Evolutionary conservation across 208 protist genomes (phyloP), one percentile per base, ranked within the genome.

Genomic region (Trypanosoma scelopori): DNA sequence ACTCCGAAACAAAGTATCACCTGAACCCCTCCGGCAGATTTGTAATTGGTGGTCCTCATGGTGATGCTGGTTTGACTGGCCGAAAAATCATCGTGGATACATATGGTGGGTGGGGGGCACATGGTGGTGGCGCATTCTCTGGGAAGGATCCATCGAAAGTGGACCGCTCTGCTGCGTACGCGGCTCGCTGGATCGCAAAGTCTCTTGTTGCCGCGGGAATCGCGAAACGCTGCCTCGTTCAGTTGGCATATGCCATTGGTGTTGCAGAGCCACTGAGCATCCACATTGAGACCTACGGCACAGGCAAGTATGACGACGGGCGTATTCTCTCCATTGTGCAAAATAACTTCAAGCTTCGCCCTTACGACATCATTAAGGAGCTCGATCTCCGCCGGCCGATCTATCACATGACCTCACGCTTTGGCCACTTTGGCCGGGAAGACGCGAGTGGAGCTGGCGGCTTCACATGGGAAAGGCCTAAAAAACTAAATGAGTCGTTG

Each of bases 11-110:
- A 67, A 98, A 98, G 51, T 98, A 97, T 79, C 97, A 99, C 84
- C 74, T 99, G 48, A 99, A 99, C 83, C 99, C 98, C n/a, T 99
- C 97, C 59, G 98, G 98, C 60, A 65, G 96, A 22, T 99, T 99
- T 79, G 93, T 99, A 58, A 99, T 99, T 83, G 99, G 99, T 69
- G 99, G 99, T 41, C 99, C 99, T 62, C 89, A 98, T 68, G 98
- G 97, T 76, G 99, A 99, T 73, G 98, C 98, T 67, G 99, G 99
- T 74, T 77, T 99, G 7, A 99, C 99, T 59, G 99, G 99, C 62
- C 89, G 99, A 72, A 99, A 99, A 90, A 99, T 99, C 72, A 99
- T 99, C 76, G 97, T 99, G 51, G 99, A 99, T 72, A 99, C 97
- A 5, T 99, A 99, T 79, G 99, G 99, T 72, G 98, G 99, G 65